Evolutionary conservation across 441 rosid species (phyloP), one percentile per base, ranked within the genome.

Genomic region (Adansonia madagascariensis): DNA sequence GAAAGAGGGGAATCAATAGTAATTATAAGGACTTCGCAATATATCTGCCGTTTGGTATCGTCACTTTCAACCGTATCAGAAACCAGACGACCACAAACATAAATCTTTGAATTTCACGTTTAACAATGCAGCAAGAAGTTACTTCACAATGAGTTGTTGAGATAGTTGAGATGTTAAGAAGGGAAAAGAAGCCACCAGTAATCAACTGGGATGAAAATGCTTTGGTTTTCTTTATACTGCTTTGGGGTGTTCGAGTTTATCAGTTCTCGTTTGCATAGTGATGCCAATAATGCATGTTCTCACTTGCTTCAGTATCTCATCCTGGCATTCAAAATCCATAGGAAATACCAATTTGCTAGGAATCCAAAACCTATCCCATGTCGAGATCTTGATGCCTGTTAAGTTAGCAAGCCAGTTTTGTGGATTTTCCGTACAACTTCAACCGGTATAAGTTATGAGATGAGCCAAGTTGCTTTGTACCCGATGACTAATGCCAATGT

Each of bases 341-440:
- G 39, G 39, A 31, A 31, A 31, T 31, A 31, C 39, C 39, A 31
- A 31, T 31, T 31, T 31, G 39, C 39, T 75, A 90, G 95, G 0
- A 86, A 92, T 75, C 98, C 98, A 6, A 90, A 86, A 78, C 92
- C 97, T 71, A 97, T 97, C 53, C 92, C 91, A 1, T 91, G 94
- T 84, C 91, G 99, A 65, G 98, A 94, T 82, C 95, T 95, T 49
- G 98, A 94, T 63, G 93, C 98, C 62, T 92, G 98, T 91, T 95
- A 86, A 79, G 50, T 75, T 69, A 17, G 50, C 64, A 62, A 35
- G 80, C 72, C 73, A 60, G 74, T 62, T 74, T 80, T 78, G 79
- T 62, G 69, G 80, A 80, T 64, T 57, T 71, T 81, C 47, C 75
- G 14, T 80, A 15, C 79, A 65, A 60, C 67, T 27, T 61, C 73